phyloP scores from a whole-genome alignment of 192 early-diverging fungal species.

The Dissophora ornata region DNA sequence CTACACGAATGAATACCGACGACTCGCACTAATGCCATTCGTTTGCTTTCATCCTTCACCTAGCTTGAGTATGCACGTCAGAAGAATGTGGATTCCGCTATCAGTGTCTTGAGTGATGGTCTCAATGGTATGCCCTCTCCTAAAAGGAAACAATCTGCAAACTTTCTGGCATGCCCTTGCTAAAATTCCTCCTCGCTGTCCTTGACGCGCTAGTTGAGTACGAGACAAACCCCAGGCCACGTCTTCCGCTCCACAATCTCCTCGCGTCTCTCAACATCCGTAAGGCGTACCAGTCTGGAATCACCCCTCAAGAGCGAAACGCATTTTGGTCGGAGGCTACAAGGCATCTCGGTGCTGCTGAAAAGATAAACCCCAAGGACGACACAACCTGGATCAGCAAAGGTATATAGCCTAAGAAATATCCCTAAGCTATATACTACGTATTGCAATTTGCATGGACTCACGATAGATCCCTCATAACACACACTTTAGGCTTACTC shows the following conservation, averaged over 20 bases:
- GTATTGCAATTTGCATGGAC: too few relatives aligned
- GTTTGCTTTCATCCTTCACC: background rate
- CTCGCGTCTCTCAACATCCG: constrained; percentile 83
- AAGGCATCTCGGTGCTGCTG: constrained; percentile 79
- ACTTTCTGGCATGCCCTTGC: too few relatives aligned
- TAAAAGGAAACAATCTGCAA: background rate
- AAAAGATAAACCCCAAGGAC: constrained; percentile 75
- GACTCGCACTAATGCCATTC: too few relatives aligned
- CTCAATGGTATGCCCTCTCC: constrained; percentile 53
- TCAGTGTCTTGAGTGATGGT: constrained; percentile 67
- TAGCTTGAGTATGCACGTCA: constrained; percentile 82
- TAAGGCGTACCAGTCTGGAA: constrained; percentile 60
- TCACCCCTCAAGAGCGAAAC: constrained; percentile 57
- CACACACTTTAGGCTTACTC: constrained; percentile 61
- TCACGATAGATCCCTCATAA: too few relatives aligned
- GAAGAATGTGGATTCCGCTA: constrained; percentile 66
- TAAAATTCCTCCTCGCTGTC: background rate
- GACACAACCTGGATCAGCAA: constrained; percentile 79
- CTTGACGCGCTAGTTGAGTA: constrained; percentile 23
- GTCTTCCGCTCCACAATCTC: constrained; percentile 77
- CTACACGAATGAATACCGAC: too few relatives aligned
- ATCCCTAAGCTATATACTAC: too few relatives aligned
- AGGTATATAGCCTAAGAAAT: constrained; percentile 59
- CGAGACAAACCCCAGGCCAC: constrained; percentile 59
- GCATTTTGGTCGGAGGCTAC: constrained; percentile 76